Evolutionary conservation across 2,329 filamentous ascomycete species (phyloP).

Genomic region (Dendryphion nanum): DNA sequence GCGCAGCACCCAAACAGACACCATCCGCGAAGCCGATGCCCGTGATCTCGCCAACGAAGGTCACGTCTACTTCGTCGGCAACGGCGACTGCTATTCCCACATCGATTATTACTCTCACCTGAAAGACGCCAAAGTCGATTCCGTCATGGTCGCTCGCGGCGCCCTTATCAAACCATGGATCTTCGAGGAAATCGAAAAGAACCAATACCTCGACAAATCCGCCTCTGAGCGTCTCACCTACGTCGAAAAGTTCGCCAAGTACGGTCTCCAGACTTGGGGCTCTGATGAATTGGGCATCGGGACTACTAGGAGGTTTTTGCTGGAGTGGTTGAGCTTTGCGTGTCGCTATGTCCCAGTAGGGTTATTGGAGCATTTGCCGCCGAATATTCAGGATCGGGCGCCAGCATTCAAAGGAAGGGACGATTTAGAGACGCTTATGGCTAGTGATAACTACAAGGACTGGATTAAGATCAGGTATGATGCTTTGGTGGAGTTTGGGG

Average conservation of each 20-base stretch:
- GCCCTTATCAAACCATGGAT: slow-evolving; percentile 98
- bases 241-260: slow-evolving; percentile 84
- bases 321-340: slow-evolving; percentile 94
- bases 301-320: slow-evolving; percentile 83
- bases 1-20: slow-evolving; percentile 68
- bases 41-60: slow-evolving; percentile 67
- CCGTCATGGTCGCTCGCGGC: slow-evolving; percentile 96
- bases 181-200: slow-evolving; percentile 90
- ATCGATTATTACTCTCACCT: slow-evolving; percentile 80
- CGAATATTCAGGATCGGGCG: slow-evolving; percentile 83
- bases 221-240: slow-evolving; percentile 81
- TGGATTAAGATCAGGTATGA: slow-evolving; percentile 96
- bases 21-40: slow-evolving; percentile 71
- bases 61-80: slow-evolving; percentile 88
- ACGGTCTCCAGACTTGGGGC: slow-evolving; percentile 92
- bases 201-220: slow-evolving; percentile 94
- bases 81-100: slow-evolving; percentile 95
- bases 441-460: slow-evolving; percentile 88
- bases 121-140: slow-evolving; percentile 75
- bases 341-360: slow-evolving; percentile 90
- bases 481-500: background rate
- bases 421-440: slow-evolving; percentile 90
- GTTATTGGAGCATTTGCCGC: slow-evolving; percentile 82
- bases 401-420: slow-evolving; percentile 80
- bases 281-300: slow-evolving; percentile 92